phyloP scores from a whole-genome alignment of 208 protist genomes.

The Trypanosomatidae sp. region DNA sequence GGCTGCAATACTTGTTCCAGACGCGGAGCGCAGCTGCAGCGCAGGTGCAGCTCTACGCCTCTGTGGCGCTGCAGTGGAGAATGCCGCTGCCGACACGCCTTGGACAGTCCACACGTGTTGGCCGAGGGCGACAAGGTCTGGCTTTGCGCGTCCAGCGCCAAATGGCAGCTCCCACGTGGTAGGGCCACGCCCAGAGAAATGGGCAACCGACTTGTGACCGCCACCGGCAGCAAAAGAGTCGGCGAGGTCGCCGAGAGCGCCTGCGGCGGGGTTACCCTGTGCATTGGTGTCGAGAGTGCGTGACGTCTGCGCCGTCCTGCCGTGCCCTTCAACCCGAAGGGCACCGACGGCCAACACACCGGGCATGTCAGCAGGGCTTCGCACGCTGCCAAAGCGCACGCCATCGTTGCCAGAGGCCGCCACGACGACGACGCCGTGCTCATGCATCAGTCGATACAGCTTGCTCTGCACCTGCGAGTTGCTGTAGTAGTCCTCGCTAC shows the following conservation, averaged over 20 bases:
- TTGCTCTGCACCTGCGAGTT: constrained; percentile 39
- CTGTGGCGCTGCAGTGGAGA: not conserved
- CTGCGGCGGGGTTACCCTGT: not conserved
- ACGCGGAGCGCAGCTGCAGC: constrained; percentile 43
- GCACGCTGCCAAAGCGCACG: constrained; percentile 94
- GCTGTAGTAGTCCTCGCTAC: constrained; percentile 96
- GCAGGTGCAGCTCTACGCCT: not conserved
- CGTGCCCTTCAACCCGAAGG: constrained; percentile 9
- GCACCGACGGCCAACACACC: constrained; percentile 96
- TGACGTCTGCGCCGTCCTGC: not conserved
- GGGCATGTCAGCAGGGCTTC: constrained; percentile 95
- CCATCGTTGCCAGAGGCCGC: constrained; percentile 97
- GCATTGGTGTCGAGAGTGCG: not conserved
- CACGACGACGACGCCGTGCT: constrained; percentile 93
- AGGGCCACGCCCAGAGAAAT: constrained; percentile 94
- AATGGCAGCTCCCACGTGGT: constrained; percentile 95
- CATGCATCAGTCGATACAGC: constrained; percentile 65
- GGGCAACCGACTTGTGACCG: constrained; percentile 34
- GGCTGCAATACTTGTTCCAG: constrained; percentile 95
- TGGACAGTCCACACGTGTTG: constrained; percentile 36
- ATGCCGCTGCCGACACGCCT: constrained; percentile 8
- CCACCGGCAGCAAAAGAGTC: not conserved
- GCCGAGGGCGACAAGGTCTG: constrained; percentile 95
- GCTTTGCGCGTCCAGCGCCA: constrained; percentile 94
- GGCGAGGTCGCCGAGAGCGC: not conserved